A percentile compares a stretch with the other conserved stretches of the same genome.
Conservation (phyloP, 1,139 yeast species). For the Saccharomyces hybrid region DNA sequence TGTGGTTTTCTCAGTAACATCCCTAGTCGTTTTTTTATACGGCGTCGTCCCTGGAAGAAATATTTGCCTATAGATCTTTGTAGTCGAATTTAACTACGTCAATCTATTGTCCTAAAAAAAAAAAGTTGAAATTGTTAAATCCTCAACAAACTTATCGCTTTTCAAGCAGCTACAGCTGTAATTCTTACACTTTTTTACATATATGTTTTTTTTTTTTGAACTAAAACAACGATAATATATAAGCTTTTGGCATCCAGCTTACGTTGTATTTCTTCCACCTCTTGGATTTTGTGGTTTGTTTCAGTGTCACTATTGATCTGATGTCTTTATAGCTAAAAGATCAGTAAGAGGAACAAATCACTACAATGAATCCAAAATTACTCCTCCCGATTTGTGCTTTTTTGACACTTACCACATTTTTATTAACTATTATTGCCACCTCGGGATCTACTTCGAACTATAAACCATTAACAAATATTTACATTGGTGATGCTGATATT, state of each 20-base stretch:
- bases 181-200: background rate
- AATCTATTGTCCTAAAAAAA: background rate
- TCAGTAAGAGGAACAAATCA: background rate
- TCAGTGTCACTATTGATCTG: background rate
- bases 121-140: background rate
- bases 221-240: background rate
- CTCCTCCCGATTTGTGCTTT: slow-evolving; percentile 14
- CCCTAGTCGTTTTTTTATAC: background rate
- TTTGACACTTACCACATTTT: slow-evolving; percentile 18
- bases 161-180: background rate
- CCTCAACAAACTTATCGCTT: background rate
- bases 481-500: slow-evolving; percentile 30
- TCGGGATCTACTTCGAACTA: slow-evolving; percentile 29
- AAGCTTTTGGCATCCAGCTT: background rate
- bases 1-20: background rate
- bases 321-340: background rate
- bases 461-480: slow-evolving; percentile 26
- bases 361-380: slow-evolving; percentile 5
- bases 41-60: background rate
- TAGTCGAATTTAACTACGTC: background rate
- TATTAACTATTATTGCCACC: slow-evolving; percentile 21
- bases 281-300: background rate
- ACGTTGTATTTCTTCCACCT: background rate
- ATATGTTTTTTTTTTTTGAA: background rate
- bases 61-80: background rate